A percentile compares a stretch with the other conserved stretches of the same genome.
phyloP scores from a whole-genome alignment of 805 yeast genomes.

The Candida chauliodis region DNA sequence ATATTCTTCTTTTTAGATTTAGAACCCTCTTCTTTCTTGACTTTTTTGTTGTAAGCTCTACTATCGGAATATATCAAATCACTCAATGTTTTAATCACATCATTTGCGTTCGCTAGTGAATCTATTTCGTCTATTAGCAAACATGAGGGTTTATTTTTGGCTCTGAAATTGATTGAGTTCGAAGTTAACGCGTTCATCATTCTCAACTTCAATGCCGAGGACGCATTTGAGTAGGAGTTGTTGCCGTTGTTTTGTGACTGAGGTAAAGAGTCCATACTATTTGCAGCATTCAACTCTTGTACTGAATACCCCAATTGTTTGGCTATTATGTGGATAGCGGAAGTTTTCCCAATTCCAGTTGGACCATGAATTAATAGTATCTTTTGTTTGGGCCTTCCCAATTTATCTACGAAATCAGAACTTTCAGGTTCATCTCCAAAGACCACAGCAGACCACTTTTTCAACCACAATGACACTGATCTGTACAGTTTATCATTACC shows the following conservation, averaged over 20 bases:
- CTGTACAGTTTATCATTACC: constrained; percentile 44
- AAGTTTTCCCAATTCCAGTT: constrained; percentile 91
- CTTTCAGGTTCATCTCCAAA: constrained; percentile 19
- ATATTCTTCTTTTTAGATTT: constrained; percentile 34
- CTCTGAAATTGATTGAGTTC: constrained; percentile 54
- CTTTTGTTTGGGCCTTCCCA: constrained; percentile 45
- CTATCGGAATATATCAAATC: constrained; percentile 60
- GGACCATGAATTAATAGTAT: constrained; percentile 83
- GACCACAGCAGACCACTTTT: constrained; percentile 34
- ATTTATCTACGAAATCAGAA: constrained; percentile 17
- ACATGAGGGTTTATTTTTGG: constrained; percentile 64
- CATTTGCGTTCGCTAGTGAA: constrained; percentile 32
- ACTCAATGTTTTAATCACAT: constrained; percentile 45
- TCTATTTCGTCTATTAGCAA: constrained; percentile 88
- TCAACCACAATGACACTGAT: constrained; percentile 36
- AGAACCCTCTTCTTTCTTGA: constrained; percentile 16
- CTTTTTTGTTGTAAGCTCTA: constrained; percentile 39
- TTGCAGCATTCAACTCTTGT: constrained; percentile 78
- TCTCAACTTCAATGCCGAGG: constrained; percentile 31
- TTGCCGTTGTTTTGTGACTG: constrained; percentile 42
- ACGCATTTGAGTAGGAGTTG: constrained; percentile 16
- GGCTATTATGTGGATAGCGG: constrained; percentile 82
- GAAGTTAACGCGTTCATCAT: constrained; percentile 55
- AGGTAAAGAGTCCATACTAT: constrained; percentile 35
- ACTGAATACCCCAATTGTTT: constrained; percentile 76